A percentile compares a stretch with the other conserved stretches of the same genome.
Conservation (phyloP, 495 filamentous ascomycete genomes). For the Hyaloscypha variabilis region DNA sequence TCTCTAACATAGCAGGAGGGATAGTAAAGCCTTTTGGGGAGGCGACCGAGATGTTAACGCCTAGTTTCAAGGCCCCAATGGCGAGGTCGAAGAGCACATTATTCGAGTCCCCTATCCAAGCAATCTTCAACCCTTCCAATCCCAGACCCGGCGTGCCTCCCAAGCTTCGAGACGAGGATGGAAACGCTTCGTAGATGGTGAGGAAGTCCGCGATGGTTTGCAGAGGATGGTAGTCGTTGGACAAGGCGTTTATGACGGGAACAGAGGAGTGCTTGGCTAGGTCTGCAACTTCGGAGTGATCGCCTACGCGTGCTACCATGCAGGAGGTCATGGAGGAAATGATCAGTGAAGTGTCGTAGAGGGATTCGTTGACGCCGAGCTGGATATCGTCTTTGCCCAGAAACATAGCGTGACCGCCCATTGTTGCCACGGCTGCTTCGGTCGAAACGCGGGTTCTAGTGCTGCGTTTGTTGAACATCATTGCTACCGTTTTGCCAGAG, state of each 20-base stretch:
- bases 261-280: slow-evolving; percentile 81
- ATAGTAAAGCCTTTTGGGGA: slow-evolving; percentile 84
- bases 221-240: slow-evolving; percentile 85
- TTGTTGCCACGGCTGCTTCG: slow-evolving; percentile 77
- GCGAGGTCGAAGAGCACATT: slow-evolving; percentile 95
- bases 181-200: slow-evolving; percentile 81
- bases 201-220: slow-evolving; percentile 93
- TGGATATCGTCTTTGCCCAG: slow-evolving; percentile 94
- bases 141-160: slow-evolving; percentile 55
- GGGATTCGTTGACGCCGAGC: slow-evolving; percentile 91
- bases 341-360: slow-evolving; percentile 85
- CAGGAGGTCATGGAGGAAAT: slow-evolving; percentile 91
- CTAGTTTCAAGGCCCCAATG: slow-evolving; percentile 82
- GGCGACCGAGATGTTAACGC: slow-evolving; percentile 82
- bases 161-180: slow-evolving; percentile 34
- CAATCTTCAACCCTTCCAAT: slow-evolving; percentile 81
- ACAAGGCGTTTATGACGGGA: slow-evolving; percentile 94
- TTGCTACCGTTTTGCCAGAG: slow-evolving; percentile 80
- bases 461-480: slow-evolving; percentile 95
- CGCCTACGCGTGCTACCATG: slow-evolving; percentile 86
- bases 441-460: slow-evolving; percentile 92
- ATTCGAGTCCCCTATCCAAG: slow-evolving; percentile 96
- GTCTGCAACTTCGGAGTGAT: slow-evolving; percentile 78
- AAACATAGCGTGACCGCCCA: slow-evolving; percentile 96
- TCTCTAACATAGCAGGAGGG: slow-evolving; percentile 64